Evolutionary conservation across 192 early-diverging fungal genomes (phyloP).

Genomic region (Glomus cerebriforme): DNA sequence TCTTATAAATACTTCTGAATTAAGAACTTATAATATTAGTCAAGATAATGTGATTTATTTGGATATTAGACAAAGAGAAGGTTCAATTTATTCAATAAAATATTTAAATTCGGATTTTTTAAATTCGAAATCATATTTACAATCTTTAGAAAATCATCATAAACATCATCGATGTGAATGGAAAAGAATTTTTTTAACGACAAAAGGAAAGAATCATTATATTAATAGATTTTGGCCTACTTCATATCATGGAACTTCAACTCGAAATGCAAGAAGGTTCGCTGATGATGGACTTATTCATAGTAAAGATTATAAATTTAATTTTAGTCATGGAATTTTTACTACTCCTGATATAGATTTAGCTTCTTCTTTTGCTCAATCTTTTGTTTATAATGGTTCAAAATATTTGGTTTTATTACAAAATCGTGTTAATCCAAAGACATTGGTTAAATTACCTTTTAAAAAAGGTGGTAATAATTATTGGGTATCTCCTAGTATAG

Average conservation of each 20-base stretch:
- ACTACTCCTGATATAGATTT: not conserved
- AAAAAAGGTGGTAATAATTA: not conserved
- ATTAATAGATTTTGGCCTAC: not conserved
- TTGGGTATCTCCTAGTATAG: not conserved
- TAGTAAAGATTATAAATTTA: not conserved
- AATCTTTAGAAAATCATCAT: not conserved
- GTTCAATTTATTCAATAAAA: not conserved
- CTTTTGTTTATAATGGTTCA: not conserved
- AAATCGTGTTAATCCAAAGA: slow-evolving; percentile 8
- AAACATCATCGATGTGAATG: not conserved
- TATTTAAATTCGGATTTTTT: not conserved
- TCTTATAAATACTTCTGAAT: not conserved
- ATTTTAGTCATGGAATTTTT: slow-evolving; percentile 14
- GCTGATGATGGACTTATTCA: not conserved
- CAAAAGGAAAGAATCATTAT: not conserved
- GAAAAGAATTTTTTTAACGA: not conserved
- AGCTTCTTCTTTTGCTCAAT: not conserved
- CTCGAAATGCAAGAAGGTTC: not conserved
- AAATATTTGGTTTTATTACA: slow-evolving; percentile 3
- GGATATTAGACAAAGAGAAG: not conserved
- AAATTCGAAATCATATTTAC: not conserved
- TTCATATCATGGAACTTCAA: slow-evolving; percentile 1
- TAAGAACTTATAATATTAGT: not conserved
- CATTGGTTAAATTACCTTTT: not conserved
- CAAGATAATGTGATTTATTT: not conserved